Percentiles rank a stretch among this genome's conserved stretches.
Evolutionary conservation across 2,329 filamentous ascomycete species (phyloP).

Genomic region (Phyllosticta citriasiana): DNA sequence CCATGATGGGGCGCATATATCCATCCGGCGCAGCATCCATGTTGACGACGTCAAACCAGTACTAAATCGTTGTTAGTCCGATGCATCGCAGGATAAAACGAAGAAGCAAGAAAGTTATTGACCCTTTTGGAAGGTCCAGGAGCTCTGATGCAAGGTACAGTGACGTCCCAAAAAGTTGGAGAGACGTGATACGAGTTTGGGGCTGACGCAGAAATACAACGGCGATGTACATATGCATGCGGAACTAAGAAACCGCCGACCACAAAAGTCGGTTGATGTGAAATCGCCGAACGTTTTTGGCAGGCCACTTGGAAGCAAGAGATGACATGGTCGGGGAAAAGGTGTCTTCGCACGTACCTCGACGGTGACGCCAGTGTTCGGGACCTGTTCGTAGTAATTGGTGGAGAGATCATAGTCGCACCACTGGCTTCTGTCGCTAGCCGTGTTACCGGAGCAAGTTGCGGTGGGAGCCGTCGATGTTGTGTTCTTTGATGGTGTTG

Average conservation of each 20-base stretch:
- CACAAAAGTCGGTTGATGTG: background rate
- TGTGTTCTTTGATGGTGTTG: background rate
- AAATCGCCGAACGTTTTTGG: background rate
- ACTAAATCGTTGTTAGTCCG: conserved; percentile 33
- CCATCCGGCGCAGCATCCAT: conserved; percentile 56
- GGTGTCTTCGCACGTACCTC: conserved; percentile 11
- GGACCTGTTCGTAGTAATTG: conserved; percentile 42
- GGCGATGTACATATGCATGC: background rate
- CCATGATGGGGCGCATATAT: conserved; percentile 56
- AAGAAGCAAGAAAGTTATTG: background rate
- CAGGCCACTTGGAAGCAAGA: background rate
- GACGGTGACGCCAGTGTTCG: conserved; percentile 46
- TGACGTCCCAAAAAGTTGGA: background rate
- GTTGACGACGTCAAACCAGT: conserved; percentile 45
- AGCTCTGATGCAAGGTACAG: background rate
- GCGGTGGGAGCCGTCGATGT: background rate
- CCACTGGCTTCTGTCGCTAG: conserved; percentile 18
- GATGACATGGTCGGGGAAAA: background rate
- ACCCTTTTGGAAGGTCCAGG: conserved; percentile 46
- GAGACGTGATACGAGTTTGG: background rate
- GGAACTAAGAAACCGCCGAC: background rate
- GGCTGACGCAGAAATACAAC: background rate
- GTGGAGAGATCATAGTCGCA: conserved; percentile 41
- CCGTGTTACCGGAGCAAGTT: conserved; percentile 23
- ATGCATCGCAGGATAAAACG: background rate